Evolutionary conservation across 768 basidiomycete species (phyloP).

Genomic region (Fibroporia radiculosa): DNA sequence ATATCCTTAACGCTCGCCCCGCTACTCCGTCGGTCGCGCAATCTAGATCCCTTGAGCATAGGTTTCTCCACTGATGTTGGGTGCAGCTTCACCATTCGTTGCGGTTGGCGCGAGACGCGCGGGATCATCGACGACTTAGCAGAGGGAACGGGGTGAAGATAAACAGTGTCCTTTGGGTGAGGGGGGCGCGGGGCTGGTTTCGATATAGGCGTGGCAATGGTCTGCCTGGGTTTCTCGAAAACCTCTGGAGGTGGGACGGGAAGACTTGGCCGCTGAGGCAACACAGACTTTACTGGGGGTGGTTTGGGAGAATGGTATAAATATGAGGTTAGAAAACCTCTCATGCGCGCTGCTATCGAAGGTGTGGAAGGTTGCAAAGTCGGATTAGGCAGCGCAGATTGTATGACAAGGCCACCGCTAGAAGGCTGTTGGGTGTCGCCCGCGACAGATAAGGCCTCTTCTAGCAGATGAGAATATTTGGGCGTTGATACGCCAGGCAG

Average conservation of each 20-base stretch:
- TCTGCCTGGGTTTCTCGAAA: conserved; percentile 42
- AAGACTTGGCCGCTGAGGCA: conserved; percentile 31
- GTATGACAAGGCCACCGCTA: background rate
- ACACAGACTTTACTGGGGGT: conserved; percentile 15
- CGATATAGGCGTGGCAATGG: conserved; percentile 52
- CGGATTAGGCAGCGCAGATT: background rate
- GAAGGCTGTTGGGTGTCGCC: too few species aligned
- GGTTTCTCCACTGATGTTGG: conserved; percentile 30
- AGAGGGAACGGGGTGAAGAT: conserved; percentile 46
- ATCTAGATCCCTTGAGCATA: conserved; percentile 13
- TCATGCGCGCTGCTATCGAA: conserved; percentile 43
- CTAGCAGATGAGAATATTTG: background rate
- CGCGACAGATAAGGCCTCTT: too few species aligned
- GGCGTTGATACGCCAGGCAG: background rate
- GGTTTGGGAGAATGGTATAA: conserved; percentile 43
- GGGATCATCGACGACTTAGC: conserved; percentile 37
- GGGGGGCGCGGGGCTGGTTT: conserved; percentile 36
- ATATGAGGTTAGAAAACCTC: conserved; percentile 54
- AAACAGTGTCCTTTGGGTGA: conserved; percentile 60
- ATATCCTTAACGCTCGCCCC: conserved; percentile 68
- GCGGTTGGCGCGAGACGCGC: conserved; percentile 24
- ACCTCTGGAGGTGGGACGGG: conserved; percentile 50
- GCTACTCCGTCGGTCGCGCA: conserved; percentile 48
- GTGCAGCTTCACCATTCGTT: conserved; percentile 47
- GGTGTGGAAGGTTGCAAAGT: conserved; percentile 2